Evolutionary conservation across 441 rosid species (phyloP), one percentile per base, ranked within the genome.

Genomic region (Euphorbia schlechtendalii): DNA sequence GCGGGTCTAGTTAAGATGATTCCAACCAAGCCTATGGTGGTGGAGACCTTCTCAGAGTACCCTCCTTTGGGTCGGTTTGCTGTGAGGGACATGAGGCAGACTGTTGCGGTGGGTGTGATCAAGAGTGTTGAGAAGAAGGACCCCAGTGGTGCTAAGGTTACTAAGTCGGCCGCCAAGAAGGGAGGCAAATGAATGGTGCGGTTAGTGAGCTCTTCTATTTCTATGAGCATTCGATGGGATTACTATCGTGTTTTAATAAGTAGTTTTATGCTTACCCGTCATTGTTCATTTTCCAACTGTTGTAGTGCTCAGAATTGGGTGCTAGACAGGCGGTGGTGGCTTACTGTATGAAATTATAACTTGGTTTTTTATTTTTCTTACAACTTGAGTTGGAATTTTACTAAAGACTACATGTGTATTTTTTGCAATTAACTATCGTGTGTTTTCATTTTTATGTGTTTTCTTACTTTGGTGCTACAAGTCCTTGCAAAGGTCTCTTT

Each of bases 1-100:
- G 89, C 89, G 0, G 89, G 89, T 32, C 60, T 82, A 54, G 77
- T 85, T 12, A 80, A 80, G 80, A 80, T 80, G 84, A 18, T 77
- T 73, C 82, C 84, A 12, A 77, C 84, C 61, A 80, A 80, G 76
- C 84, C 84, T 24, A 80, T 80, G 84, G 84, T 77, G 21, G 84
- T 80, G 24, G 83, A 80, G 72, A 77, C 83, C 15, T 80, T 80
- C 74, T 68, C 79, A 0, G 72, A 32, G 66, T 80, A 74, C 58
- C 83, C 83, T 0, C 83, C 81, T 0, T 68, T 77, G 24, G 80
- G 80, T 12, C 74, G 80, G 41, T 76, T 73, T 48, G 80, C 80
- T 20, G 80, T 76, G 3, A 69, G 80, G 66, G 80, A 76, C 74
- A 76, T 76, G 80, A 66, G 80, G 5, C 80, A 76, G 68, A 76